Evolutionary conservation across 2,329 filamentous ascomycete species (phyloP).

Genomic region (Phialophora macrospora): DNA sequence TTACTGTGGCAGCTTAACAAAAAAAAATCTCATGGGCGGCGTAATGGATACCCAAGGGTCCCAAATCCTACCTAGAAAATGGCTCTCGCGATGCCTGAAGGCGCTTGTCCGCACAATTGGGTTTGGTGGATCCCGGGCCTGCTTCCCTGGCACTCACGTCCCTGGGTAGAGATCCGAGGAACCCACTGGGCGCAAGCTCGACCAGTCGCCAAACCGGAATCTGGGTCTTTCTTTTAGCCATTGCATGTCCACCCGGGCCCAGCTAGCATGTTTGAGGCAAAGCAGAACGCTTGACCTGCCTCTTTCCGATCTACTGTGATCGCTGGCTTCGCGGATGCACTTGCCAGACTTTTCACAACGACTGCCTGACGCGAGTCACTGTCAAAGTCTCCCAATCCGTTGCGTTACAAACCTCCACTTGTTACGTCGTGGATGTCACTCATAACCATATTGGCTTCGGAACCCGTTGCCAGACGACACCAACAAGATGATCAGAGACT

Average conservation of each 20-base stretch:
- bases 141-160: background rate
- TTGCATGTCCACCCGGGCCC: constrained; percentile 10
- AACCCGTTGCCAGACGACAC: background rate
- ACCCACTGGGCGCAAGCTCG: constrained; percentile 5
- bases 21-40: constrained; percentile 18
- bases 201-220: constrained; percentile 10
- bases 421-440: constrained; percentile 14
- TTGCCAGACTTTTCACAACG: constrained; percentile 13
- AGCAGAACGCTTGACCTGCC: constrained; percentile 24
- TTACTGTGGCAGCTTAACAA: constrained; percentile 10
- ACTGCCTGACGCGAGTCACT: constrained; percentile 19
- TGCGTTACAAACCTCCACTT: constrained; percentile 4
- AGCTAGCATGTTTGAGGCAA: constrained; percentile 12
- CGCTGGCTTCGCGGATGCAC: constrained; percentile 15
- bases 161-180: constrained; percentile 4
- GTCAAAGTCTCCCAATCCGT: constrained; percentile 1
- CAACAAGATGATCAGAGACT: background rate
- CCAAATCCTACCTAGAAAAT: constrained; percentile 15
- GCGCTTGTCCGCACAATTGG: constrained; percentile 1
- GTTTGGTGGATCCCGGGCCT: background rate
- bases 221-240: constrained; percentile 7
- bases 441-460: constrained; percentile 5
- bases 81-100: constrained; percentile 8
- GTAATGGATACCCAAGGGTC: constrained; percentile 7
- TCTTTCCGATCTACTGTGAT: constrained; percentile 13